Conservation (phyloP, 768 basidiomycete genomes). For the Suillus spraguei region DNA sequence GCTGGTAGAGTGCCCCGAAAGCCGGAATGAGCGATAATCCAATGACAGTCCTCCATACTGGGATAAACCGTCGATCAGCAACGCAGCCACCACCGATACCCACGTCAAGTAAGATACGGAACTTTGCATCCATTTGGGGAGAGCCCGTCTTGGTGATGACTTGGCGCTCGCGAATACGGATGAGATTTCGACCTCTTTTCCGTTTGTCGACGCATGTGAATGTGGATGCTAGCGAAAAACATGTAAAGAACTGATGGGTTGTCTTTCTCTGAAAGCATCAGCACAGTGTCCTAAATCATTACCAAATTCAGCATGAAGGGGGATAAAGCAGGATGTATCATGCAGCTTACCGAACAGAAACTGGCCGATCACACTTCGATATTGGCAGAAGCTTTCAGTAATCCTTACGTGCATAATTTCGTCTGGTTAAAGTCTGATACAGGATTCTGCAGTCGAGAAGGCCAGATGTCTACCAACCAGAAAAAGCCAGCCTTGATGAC, state of each 20-base stretch:
- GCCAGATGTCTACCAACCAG: conserved; percentile 53
- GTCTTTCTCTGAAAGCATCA: conserved; percentile 67
- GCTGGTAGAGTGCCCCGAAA: too few relatives aligned
- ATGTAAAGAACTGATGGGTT: conserved; percentile 46
- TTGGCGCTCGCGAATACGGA: background rate
- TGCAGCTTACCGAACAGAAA: conserved; percentile 52
- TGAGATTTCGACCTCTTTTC: conserved; percentile 56
- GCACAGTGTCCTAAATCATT: conserved; percentile 55
- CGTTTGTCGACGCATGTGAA: conserved; percentile 43
- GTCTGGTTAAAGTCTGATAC: conserved; percentile 53
- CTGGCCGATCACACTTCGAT: too few relatives aligned
- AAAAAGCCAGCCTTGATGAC: too few relatives aligned
- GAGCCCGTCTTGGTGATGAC: conserved; percentile 40
- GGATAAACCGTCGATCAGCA: too few relatives aligned
- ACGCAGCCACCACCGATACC: conserved; percentile 82
- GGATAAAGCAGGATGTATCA: background rate
- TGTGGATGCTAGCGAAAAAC: background rate
- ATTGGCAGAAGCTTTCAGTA: conserved; percentile 69
- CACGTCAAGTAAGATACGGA: conserved; percentile 73
- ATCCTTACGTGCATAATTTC: conserved; percentile 55
- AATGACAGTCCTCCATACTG: too few relatives aligned
- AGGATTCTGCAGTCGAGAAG: background rate
- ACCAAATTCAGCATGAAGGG: background rate
- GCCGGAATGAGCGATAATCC: too few relatives aligned
- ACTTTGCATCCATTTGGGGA: conserved; percentile 52